Conservation (phyloP, 352 stramenopile species). For the Aphanomyces stellatus region DNA sequence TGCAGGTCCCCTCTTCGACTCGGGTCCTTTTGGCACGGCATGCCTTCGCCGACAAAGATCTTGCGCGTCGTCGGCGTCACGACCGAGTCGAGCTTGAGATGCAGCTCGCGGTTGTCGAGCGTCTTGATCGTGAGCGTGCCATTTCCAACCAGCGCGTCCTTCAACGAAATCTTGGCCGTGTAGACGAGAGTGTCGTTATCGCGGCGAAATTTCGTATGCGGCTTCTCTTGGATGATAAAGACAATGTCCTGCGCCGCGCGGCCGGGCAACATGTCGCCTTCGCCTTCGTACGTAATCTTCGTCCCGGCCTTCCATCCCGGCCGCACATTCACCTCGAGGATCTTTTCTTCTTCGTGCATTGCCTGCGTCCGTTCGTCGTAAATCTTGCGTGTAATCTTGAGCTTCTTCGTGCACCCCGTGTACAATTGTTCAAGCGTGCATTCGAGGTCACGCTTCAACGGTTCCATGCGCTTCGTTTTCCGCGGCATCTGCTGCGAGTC, state of each 20-base stretch:
- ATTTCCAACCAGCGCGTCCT: conserved; percentile 89
- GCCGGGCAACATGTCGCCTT: conserved; percentile 84
- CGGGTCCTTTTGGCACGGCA: conserved; percentile 86
- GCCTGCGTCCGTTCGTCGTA: conserved; percentile 65
- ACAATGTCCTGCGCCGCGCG: conserved; percentile 92
- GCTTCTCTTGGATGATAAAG: conserved; percentile 90
- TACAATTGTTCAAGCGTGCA: conserved; percentile 88
- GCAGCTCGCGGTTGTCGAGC: conserved; percentile 89
- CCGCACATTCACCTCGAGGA: conserved; percentile 92
- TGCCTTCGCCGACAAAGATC: conserved; percentile 92
- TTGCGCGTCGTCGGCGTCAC: conserved; percentile 89
- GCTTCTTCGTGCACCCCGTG: conserved; percentile 74
- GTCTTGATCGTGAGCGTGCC: conserved; percentile 90
- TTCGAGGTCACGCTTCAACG: conserved; percentile 82
- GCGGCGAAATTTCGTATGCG: conserved; percentile 88
- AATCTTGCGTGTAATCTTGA: conserved; percentile 94
- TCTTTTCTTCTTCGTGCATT: conserved; percentile 91
- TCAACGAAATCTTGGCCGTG: conserved; percentile 91
- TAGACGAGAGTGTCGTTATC: conserved; percentile 94
- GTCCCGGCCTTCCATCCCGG: conserved; percentile 96
- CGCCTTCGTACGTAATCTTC: conserved; percentile 93
- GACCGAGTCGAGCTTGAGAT: conserved; percentile 84
- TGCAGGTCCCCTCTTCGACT: conserved; percentile 87
- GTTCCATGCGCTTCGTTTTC: conserved; percentile 29
- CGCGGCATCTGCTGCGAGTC: conserved; percentile 10